Base-by-base conservation (phyloP, 176 grass and related monocot genomes). In the Bolboschoenus planiculmis region DNA sequence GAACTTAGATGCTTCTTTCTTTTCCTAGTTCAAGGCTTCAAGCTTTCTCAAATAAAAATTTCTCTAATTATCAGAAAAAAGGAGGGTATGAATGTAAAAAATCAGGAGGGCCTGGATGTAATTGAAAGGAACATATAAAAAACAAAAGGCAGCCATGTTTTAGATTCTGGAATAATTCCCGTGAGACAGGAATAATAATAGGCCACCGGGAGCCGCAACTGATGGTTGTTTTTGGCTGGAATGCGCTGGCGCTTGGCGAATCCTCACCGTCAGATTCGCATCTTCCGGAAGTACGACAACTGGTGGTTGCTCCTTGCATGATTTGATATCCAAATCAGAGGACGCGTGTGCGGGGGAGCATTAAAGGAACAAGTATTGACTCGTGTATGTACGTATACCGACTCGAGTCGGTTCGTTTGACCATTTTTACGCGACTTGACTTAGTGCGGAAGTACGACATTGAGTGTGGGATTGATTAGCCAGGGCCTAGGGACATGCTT, bases 81-180 rank as follows among this genome's bases (percentile, higher is more conserved):
- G 1, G 24, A 5, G 68, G 40, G 68, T 47, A 15, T 27, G 9
- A 10, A 13, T 14, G 42, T 4, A 74, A 74, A 73, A 36, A 9
- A 60, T 2, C 0, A 44, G 7, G 39, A 72, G 39, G 67, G 67
- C 1, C 15, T 42, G 2, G 9, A 44, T 35, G 43, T 73, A 73
- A 44, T 7, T 44, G n/a, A 73, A 27, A 73, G 40, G 39, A 10
- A 73, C 63, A 36, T 4, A 66, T 8, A 34, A 13, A 75, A 50
- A 76, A 47, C 23, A 74, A 74, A 16, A 13, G 4, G 5, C 3
- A 29, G 26, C 71, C 71, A 31, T 31, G 71, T 51, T 48, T 51
- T 51, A 76, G 71, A 76, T 76, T 50, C 71, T 29, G 71, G 71
- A 31, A 76, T 76, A 30, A 76, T 76, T 76, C 71, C 44, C 24